Evolutionary conservation across 805 yeast genomes (phyloP).

Genomic region (Candida chauliodis): DNA sequence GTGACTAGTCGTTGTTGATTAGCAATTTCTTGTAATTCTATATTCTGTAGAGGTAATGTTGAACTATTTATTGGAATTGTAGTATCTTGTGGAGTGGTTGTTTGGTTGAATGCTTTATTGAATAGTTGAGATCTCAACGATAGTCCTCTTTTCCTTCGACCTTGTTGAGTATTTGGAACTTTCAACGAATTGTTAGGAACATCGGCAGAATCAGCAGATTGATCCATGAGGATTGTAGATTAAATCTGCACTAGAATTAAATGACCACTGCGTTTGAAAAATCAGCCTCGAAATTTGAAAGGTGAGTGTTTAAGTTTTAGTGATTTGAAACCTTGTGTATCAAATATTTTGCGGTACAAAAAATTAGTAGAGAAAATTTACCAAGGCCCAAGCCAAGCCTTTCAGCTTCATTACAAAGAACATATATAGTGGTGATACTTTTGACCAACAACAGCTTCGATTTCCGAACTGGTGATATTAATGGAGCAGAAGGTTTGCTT

Average conservation of each 20-base stretch:
- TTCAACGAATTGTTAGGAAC: conserved; percentile 1
- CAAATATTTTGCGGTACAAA: conserved; percentile 1
- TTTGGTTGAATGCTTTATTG: conserved; percentile 32
- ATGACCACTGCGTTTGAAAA: neutral
- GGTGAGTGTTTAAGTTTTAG: no score
- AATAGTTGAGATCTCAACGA: conserved; percentile 65
- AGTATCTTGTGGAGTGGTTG: neutral
- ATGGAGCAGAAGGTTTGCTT: no score
- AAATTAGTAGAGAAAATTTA: neutral
- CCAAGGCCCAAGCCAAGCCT: neutral
- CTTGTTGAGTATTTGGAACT: conserved; percentile 15
- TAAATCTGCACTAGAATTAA: no score
- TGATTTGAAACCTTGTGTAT: no score
- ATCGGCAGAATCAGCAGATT: neutral
- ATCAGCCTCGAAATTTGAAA: neutral
- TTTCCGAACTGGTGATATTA: no score
- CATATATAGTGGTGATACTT: no score
- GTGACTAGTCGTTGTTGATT: neutral
- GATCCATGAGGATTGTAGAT: conserved; percentile 1
- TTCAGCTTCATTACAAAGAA: no score
- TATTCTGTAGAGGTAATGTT: neutral
- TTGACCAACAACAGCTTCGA: no score
- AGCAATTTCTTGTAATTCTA: conserved; percentile 6
- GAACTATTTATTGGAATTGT: no score
- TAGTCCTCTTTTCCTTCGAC: conserved; percentile 57